Base-by-base conservation (phyloP, 2,329 filamentous ascomycete genomes). In the Aspergillus udagawae region DNA sequence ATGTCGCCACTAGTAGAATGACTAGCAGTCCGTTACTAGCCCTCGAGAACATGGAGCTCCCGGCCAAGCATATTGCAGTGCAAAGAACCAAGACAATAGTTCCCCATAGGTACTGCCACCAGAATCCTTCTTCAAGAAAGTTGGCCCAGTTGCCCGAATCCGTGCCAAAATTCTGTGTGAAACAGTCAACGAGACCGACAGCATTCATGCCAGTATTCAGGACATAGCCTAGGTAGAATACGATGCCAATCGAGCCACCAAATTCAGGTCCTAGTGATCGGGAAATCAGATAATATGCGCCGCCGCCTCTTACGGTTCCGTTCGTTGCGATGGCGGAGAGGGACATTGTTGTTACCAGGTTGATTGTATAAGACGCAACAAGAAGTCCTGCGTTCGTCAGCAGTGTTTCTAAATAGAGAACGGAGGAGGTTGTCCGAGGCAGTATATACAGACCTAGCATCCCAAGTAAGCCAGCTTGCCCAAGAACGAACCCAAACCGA, bases 291-390 rank as follows among this genome's bases (percentile, higher is more conserved):
- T 93, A 96, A 70, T 96, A 96, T 41, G 91, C 90, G 52, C 91
- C 91, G 14, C 91, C 91, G 14, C 91, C 91, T 65, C 90, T 87
- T 55, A 96, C 91, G 49, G 92, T 92, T 27, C 91, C 91, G 71
- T 96, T 96, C 2, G 90, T 92, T 35, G 91, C 91, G 66, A 96
- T 93, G 9, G 91, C 91, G 4, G 91, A 95, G 29, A 96, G 83
- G 2, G 91, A 95, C 67, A 95, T 85, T 0, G 89, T 91, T 0
- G 91, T 95, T 53, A 95, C 79, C n/a, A 94, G 80, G 69, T 94
- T 88, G 64, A 96, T 88, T 17, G 85, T 75, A 70, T 95, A 96
- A n/a, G 89, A 88, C 45, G 84, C 80, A 58, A 89, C 68, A 58
- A 96, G 83, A 73, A 94, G 83, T 51, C 84, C 87, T 91, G 62